These are phyloP conservation scores for Biscogniauxia sp. DNA, from an alignment of 2,329 filamentous ascomycete genomes.

Conservation along the genomic window DNA sequence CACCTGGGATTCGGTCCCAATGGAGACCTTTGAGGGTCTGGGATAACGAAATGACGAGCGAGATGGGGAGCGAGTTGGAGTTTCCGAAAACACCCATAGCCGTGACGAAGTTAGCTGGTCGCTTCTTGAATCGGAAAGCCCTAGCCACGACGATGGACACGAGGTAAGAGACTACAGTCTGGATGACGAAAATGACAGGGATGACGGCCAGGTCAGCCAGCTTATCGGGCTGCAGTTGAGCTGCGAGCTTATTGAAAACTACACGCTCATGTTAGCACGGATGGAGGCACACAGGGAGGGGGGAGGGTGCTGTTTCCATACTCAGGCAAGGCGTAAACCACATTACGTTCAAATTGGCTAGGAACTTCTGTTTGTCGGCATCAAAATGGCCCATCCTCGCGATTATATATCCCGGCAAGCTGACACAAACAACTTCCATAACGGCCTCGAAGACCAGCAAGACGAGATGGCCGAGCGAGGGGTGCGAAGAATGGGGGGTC, in stretches of 20 bases:
- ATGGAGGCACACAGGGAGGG: neutral
- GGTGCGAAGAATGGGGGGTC: conserved; percentile 53
- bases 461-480: conserved; percentile 65
- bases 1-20: conserved; percentile 86
- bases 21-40: conserved; percentile 89
- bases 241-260: conserved; percentile 97
- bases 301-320: conserved; percentile 48
- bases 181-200: conserved; percentile 86
- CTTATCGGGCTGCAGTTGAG: conserved; percentile 88
- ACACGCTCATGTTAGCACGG: conserved; percentile 18
- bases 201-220: conserved; percentile 89
- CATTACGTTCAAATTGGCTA: conserved; percentile 93
- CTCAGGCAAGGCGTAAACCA: conserved; percentile 96
- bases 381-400: conserved; percentile 90
- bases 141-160: conserved; percentile 70
- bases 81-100: conserved; percentile 98
- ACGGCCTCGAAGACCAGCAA: conserved; percentile 85
- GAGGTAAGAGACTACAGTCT: conserved; percentile 81
- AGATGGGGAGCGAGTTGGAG: conserved; percentile 96
- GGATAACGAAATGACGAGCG: conserved; percentile 88
- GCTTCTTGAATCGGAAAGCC: conserved; percentile 76
- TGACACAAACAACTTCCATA: conserved; percentile 67
- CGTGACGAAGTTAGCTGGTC: conserved; percentile 89
- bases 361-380: conserved; percentile 92
- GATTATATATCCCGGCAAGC: conserved; percentile 88